These are phyloP conservation scores for Aristolochia fimbriata DNA, from an alignment of 164 flowering plant species.

Conservation along the genomic window DNA sequence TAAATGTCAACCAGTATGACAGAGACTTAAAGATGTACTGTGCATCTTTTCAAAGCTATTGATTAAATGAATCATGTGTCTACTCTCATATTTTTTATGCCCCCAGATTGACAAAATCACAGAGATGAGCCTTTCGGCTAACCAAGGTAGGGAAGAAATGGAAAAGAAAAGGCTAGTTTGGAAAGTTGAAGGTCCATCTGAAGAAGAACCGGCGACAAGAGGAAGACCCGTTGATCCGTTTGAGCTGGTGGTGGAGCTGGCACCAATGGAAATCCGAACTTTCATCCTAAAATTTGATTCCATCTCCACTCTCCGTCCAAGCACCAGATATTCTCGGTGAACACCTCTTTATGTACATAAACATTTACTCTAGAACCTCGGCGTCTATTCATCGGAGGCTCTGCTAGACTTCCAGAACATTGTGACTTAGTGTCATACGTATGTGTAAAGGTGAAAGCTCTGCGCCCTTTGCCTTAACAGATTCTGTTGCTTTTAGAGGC, in stretches of 20 bases:
- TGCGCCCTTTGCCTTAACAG: too few species aligned
- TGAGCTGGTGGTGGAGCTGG: constrained; percentile 56
- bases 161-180: constrained; percentile 69
- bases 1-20: too few species aligned
- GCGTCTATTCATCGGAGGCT: too few species aligned
- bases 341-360: too few species aligned
- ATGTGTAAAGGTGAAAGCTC: too few species aligned
- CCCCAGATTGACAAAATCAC: constrained; percentile 59
- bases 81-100: not conserved
- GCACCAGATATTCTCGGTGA: too few species aligned
- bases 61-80: not conserved
- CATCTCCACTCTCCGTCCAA: not conserved
- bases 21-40: not conserved
- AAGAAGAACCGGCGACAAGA: constrained; percentile 25
- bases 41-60: not conserved
- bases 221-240: constrained; percentile 68
- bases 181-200: constrained; percentile 47
- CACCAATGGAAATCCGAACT: constrained; percentile 92
- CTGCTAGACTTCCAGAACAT: too few species aligned
- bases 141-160: constrained; percentile 78
- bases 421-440: too few species aligned
- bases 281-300: constrained; percentile 36
- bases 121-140: constrained; percentile 77
- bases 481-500: too few species aligned
- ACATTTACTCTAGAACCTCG: too few species aligned